Evolutionary conservation across 2,329 filamentous ascomycete genomes (phyloP).

Genomic region (Thielaviopsis euricoi): DNA sequence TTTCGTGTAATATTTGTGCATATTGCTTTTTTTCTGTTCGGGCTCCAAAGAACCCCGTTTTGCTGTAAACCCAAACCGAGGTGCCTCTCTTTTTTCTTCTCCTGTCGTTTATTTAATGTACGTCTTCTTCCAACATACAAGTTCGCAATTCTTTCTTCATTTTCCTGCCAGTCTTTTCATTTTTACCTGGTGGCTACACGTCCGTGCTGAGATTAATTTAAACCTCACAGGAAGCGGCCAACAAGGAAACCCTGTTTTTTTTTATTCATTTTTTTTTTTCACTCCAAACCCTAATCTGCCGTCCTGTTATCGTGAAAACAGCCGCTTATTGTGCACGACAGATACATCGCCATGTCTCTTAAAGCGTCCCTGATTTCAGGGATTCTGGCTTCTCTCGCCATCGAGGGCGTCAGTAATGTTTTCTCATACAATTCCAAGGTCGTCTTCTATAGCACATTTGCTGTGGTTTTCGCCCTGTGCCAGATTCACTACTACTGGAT

Average conservation of each 20-base stretch:
- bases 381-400: not conserved
- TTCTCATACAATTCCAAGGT: not conserved
- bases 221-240: no score
- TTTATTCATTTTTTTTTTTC: no score
- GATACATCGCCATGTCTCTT: not conserved
- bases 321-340: not conserved
- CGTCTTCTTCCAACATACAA: not conserved
- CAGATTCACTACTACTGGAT: conserved; percentile 21
- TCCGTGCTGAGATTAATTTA: no score
- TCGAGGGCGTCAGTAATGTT: not conserved
- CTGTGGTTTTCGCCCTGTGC: not conserved
- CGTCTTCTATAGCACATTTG: not conserved
- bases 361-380: not conserved
- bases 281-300: no score
- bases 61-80: not conserved
- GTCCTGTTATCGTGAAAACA: not conserved
- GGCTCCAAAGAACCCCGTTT: not conserved
- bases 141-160: not conserved
- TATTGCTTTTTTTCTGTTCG: not conserved
- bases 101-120: not conserved
- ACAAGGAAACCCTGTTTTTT: no score
- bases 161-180: not conserved
- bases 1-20: not conserved
- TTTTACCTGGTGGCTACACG: not conserved
- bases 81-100: not conserved